Percentiles rank a stretch among this genome's conserved stretches.
These are phyloP conservation scores for Periconia digitata DNA, from an alignment of 2,329 filamentous ascomycete species.

Conservation along the genomic window DNA sequence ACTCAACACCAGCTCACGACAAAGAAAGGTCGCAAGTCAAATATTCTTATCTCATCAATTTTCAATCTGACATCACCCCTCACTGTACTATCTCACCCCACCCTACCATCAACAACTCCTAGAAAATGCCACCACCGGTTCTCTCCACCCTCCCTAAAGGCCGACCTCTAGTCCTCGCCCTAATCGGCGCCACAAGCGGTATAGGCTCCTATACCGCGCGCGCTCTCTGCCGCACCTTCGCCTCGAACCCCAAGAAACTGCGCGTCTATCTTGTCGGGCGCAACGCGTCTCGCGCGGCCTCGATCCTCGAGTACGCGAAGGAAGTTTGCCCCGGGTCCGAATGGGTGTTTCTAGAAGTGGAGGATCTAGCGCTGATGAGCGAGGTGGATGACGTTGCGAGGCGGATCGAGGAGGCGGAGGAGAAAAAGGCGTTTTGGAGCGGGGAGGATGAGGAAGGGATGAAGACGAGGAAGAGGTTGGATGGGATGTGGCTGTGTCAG, in stretches of 20 bases:
- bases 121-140: neutral
- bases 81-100: too few species aligned
- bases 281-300: slow-evolving; percentile 24
- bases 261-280: slow-evolving; percentile 39
- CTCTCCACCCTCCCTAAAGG: slow-evolving; percentile 18
- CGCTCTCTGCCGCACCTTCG: slow-evolving; percentile 18
- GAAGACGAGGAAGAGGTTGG: slow-evolving; percentile 32
- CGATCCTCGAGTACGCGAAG: slow-evolving; percentile 30
- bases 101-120: too few species aligned
- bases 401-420: slow-evolving; percentile 30
- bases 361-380: slow-evolving; percentile 35
- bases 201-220: slow-evolving; percentile 28
- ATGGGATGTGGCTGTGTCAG: slow-evolving; percentile 38
- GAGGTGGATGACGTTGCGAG: slow-evolving; percentile 38
- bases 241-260: slow-evolving; percentile 27
- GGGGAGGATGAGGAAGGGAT: too few species aligned
- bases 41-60: too few species aligned
- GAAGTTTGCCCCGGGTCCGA: slow-evolving; percentile 29
- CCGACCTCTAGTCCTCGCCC: slow-evolving; percentile 21
- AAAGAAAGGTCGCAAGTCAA: too few species aligned
- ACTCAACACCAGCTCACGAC: too few species aligned
- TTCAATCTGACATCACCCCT: too few species aligned
- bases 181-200: slow-evolving; percentile 26
- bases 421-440: slow-evolving; percentile 16
- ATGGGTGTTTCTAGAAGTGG: slow-evolving; percentile 37